Percentiles rank a stretch among this genome's conserved stretches.
Conservation (phyloP, 2,329 filamentous ascomycete species). For the Aspergillus neoniger region DNA sequence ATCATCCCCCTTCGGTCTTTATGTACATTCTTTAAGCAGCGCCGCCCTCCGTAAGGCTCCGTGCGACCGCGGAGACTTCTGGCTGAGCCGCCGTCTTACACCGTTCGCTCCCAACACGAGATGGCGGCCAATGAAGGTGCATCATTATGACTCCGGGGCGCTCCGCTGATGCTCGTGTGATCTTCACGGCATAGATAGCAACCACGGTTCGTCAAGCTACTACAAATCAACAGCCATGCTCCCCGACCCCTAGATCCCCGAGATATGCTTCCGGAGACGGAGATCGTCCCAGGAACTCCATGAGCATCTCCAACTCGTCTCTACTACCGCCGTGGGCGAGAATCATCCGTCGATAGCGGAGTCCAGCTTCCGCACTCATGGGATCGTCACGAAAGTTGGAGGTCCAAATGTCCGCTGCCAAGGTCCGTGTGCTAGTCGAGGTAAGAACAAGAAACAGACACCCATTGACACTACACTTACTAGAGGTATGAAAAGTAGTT, state of each 20-base stretch:
- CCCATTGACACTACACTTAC: constrained; percentile 1
- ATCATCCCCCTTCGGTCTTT: background rate
- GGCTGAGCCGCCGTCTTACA: background rate
- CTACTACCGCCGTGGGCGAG: background rate
- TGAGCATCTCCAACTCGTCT: background rate
- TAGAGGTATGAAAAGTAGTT: constrained; percentile 10
- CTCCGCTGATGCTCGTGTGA: no score
- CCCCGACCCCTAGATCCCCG: background rate
- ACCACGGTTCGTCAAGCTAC: no score
- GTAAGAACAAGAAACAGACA: background rate
- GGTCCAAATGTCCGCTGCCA: constrained; percentile 4
- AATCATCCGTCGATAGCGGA: background rate
- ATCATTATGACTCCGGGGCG: no score
- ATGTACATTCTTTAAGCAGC: background rate
- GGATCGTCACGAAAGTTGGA: background rate
- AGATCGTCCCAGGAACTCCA: background rate
- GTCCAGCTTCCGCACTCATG: background rate
- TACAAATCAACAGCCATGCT: no score
- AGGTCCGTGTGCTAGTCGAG: background rate
- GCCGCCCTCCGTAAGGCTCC: background rate
- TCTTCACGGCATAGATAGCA: no score
- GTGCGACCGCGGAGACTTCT: background rate
- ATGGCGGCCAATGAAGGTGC: no score
- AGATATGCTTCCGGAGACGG: background rate
- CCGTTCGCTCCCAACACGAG: no score